A percentile compares a stretch with the other conserved stretches of the same genome.
These are phyloP conservation scores for Chaetomium fimeti DNA, from an alignment of 495 filamentous ascomycete species.

Conservation along the genomic window DNA sequence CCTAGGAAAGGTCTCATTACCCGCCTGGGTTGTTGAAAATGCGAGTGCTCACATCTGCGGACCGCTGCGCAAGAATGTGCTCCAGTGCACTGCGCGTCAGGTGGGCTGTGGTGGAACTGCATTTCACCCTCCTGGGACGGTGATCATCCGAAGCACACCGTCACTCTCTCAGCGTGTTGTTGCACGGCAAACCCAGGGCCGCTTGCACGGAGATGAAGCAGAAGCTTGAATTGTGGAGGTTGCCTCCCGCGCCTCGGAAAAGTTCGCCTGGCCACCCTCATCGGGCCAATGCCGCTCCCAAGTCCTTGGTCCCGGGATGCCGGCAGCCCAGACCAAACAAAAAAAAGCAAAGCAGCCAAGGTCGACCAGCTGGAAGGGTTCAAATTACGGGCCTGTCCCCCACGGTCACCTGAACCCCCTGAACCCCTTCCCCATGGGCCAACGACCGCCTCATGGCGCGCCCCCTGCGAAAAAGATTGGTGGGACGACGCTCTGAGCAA, in stretches of 20 bases:
- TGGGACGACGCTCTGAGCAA: background rate
- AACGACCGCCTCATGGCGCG: conserved; percentile 8
- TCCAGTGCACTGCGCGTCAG: background rate
- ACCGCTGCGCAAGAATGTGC: background rate
- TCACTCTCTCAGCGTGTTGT: background rate
- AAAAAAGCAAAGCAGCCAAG: background rate
- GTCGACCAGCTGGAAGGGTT: background rate
- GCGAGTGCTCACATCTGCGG: conserved; percentile 1
- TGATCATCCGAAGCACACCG: background rate
- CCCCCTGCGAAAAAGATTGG: background rate
- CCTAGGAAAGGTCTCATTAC: background rate
- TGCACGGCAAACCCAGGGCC: background rate
- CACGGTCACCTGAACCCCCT: conserved; percentile 4
- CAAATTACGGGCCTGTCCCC: background rate
- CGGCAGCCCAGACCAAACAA: background rate
- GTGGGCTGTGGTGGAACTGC: background rate
- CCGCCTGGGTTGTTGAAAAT: background rate
- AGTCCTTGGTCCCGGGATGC: background rate
- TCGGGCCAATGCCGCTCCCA: background rate
- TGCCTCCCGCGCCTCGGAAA: background rate
- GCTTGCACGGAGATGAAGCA: background rate
- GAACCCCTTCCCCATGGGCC: background rate
- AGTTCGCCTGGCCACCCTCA: background rate
- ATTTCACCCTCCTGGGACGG: background rate
- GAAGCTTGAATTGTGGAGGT: background rate